A percentile compares a stretch with the other conserved stretches of the same genome.
Evolutionary conservation across 2,329 filamentous ascomycete species (phyloP).

Genomic region (Ceratocystis ficicola): DNA sequence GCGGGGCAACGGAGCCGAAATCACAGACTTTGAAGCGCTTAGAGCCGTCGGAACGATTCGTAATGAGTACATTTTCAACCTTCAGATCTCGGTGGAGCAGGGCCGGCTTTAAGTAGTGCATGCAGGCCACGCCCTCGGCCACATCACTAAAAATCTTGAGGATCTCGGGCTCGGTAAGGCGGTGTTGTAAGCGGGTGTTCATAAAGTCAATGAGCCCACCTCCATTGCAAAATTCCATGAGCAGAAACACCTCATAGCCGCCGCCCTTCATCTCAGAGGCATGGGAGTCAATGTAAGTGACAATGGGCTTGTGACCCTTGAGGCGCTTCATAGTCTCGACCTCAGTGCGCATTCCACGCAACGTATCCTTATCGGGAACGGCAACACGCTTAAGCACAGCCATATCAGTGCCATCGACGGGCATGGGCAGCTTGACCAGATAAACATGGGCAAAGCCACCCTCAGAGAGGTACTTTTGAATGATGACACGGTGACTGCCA

Average conservation of each 20-base stretch:
- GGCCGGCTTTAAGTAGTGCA: constrained; percentile 96
- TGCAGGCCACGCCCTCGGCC: constrained; percentile 89
- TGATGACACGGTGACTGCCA: constrained; percentile 79
- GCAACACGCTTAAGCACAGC: constrained; percentile 91
- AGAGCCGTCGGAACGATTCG: constrained; percentile 44
- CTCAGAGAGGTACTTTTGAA: constrained; percentile 95
- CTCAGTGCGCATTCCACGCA: constrained; percentile 94
- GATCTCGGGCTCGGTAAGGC: constrained; percentile 93
- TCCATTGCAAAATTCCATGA: constrained; percentile 96
- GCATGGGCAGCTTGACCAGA: constrained; percentile 71
- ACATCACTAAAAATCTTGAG: constrained; percentile 94
- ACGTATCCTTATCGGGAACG: constrained; percentile 85
- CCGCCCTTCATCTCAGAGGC: constrained; percentile 85
- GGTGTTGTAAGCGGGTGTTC: constrained; percentile 94
- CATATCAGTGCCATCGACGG: constrained; percentile 64
- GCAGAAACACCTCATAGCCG: constrained; percentile 92
- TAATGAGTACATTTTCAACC: constrained; percentile 94
- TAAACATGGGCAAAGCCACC: constrained; percentile 98
- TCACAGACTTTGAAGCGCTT: constrained; percentile 92
- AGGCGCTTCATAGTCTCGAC: constrained; percentile 99
- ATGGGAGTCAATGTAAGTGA: constrained; percentile 97
- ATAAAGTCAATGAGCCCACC: constrained; percentile 98
- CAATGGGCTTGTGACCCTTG: constrained; percentile 90
- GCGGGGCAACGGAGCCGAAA: constrained; percentile 83
- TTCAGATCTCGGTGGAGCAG: constrained; percentile 90